A percentile compares a stretch with the other conserved stretches of the same genome.
Conservation (phyloP, 164 flowering plant species). For the Paratinospora sagittata region DNA sequence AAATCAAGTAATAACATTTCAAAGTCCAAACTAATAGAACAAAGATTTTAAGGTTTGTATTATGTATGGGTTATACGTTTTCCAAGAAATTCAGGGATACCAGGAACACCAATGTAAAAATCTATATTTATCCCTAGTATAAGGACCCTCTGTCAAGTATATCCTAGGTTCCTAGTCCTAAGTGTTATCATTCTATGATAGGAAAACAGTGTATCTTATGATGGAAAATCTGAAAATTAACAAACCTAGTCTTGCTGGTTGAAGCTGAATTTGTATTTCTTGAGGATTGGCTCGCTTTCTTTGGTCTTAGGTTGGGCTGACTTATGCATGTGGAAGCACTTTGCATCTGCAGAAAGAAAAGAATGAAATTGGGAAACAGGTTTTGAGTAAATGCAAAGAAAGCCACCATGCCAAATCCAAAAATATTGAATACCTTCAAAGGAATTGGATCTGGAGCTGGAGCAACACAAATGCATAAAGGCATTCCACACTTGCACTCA, state of each 20-base stretch:
- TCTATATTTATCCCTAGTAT: neutral
- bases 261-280: constrained; percentile 52
- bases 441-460: constrained; percentile 43
- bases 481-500: constrained; percentile 98
- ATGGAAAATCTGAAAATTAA: constrained; percentile 7
- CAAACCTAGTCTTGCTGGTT: constrained; percentile 57
- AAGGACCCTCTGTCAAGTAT: neutral
- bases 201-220: neutral
- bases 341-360: constrained; percentile 28
- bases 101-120: neutral
- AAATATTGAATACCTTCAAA: constrained; percentile 31
- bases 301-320: constrained; percentile 45
- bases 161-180: neutral
- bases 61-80: no score
- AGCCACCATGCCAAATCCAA: neutral
- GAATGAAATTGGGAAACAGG: constrained; percentile 5
- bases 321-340: constrained; percentile 23
- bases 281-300: constrained; percentile 37
- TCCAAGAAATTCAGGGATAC: no score
- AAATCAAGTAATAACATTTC: no score
- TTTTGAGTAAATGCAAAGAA: constrained; percentile 5
- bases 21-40: no score
- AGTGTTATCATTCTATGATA: neutral
- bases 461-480: constrained; percentile 88
- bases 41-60: no score